These are phyloP conservation scores for Trifolium repens DNA, from an alignment of 306 rosid genomes.

Conservation along the genomic window DNA sequence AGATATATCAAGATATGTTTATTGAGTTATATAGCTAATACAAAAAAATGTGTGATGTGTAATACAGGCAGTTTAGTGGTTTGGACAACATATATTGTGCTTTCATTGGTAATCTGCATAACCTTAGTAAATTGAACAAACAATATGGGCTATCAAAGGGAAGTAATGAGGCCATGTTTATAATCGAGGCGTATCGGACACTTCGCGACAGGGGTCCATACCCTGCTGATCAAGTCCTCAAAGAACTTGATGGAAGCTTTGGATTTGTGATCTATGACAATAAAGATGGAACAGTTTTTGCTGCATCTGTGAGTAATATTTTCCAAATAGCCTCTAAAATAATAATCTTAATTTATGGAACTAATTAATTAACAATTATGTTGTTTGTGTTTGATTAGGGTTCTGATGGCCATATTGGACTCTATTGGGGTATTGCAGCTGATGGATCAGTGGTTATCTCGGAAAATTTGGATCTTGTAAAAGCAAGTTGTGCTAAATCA, in stretches of 20 bases:
- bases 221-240: constrained; percentile 95
- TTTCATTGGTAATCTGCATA: constrained; percentile 72
- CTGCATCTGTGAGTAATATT: constrained; percentile 57
- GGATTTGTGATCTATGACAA: constrained; percentile 78
- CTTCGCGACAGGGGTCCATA: constrained; percentile 91
- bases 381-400: constrained; percentile 56
- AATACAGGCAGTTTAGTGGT: constrained; percentile 79
- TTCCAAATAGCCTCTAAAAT: too few relatives aligned
- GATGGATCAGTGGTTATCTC: constrained; percentile 86
- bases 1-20: too few relatives aligned
- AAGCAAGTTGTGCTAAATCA: constrained; percentile 86
- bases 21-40: constrained; percentile 8
- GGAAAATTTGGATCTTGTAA: constrained; percentile 67
- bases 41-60: constrained; percentile 20
- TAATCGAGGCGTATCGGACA: constrained; percentile 81
- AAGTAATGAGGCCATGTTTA: constrained; percentile 76
- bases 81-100: constrained; percentile 77
- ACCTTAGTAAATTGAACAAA: constrained; percentile 68
- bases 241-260: constrained; percentile 82
- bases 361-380: neutral
- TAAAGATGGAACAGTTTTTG: constrained; percentile 69
- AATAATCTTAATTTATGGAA: too few relatives aligned
- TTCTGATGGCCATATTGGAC: constrained; percentile 63
- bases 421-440: constrained; percentile 84
- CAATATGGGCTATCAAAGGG: constrained; percentile 81